Conservation (phyloP, 441 rosid genomes). For the Hura crepitans region DNA sequence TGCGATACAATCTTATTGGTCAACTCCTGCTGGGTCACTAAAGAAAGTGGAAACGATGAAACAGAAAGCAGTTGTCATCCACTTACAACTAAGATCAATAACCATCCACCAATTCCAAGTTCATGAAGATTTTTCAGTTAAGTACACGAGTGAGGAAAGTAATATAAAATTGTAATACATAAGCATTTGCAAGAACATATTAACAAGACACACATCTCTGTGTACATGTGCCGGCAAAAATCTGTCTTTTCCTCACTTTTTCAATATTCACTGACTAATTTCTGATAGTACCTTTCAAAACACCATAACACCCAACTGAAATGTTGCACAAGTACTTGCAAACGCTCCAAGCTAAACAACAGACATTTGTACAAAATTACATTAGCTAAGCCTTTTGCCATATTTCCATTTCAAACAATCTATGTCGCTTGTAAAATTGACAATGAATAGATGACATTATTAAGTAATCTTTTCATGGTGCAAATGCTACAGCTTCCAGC, state of each 20-base stretch:
- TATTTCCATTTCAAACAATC: not conserved
- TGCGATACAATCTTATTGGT: too few relatives aligned
- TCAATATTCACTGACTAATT: not conserved
- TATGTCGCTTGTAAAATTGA: not conserved
- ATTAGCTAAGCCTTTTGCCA: not conserved
- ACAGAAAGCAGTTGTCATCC: not conserved
- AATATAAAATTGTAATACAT: too few relatives aligned
- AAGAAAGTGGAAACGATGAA: not conserved
- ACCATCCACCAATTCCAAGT: not conserved
- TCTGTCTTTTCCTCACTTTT: not conserved
- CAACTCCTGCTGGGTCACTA: too few relatives aligned
- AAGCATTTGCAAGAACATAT: constrained; percentile 11
- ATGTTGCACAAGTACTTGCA: not conserved
- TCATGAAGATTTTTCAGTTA: not conserved
- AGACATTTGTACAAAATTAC: not conserved
- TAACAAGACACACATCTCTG: not conserved
- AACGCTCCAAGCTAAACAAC: not conserved
- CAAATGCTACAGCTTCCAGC: not conserved
- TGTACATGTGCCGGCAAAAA: not conserved
- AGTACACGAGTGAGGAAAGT: not conserved
- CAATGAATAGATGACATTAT: not conserved
- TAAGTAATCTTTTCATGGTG: not conserved
- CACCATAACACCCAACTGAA: not conserved
- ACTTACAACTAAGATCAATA: too few relatives aligned
- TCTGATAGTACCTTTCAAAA: not conserved